Conservation (phyloP, 768 basidiomycete species). For the Tubosaeta brunneosetosa region DNA sequence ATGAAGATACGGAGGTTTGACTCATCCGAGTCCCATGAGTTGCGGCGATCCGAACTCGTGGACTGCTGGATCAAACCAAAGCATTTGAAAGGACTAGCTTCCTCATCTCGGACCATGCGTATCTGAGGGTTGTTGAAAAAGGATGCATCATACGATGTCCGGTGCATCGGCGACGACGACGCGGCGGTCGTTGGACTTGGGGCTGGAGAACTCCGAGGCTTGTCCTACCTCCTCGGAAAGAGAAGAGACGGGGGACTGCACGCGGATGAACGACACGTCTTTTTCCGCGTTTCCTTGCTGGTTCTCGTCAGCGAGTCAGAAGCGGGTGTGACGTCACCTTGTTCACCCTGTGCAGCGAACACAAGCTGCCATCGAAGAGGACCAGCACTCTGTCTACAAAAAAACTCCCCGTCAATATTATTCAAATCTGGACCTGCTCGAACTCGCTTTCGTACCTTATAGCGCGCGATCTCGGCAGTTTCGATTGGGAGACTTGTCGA, state of each 20-base stretch:
- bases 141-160: slow-evolving; percentile 55
- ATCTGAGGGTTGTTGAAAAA: slow-evolving; percentile 53
- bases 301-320: slow-evolving; percentile 45
- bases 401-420: slow-evolving; percentile 56
- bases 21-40: no score
- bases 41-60: not conserved
- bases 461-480: slow-evolving; percentile 38
- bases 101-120: slow-evolving; percentile 35
- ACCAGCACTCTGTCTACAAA: slow-evolving; percentile 29
- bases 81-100: slow-evolving; percentile 49
- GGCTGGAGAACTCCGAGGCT: slow-evolving; percentile 58
- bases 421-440: slow-evolving; percentile 56
- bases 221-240: slow-evolving; percentile 60
- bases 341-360: slow-evolving; percentile 51
- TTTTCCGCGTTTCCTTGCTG: slow-evolving; percentile 42
- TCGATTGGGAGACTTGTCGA: not conserved
- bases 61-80: slow-evolving; percentile 58
- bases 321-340: slow-evolving; percentile 47
- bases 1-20: slow-evolving; percentile 63
- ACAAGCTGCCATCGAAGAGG: slow-evolving; percentile 16
- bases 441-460: slow-evolving; percentile 58
- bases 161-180: slow-evolving; percentile 50
- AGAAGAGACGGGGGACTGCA: slow-evolving; percentile 57
- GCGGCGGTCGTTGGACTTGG: slow-evolving; percentile 28
- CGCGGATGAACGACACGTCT: slow-evolving; percentile 36